phyloP scores from a whole-genome alignment of 164 flowering plant genomes.

The grape (Vitis vinifera) region ASM3070453v1 NC_081806.1:7675501-7676000 shows the following conservation, averaged over 20 bases:
- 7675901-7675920: too few species aligned
- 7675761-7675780: slow-evolving; percentile 36
- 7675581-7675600: slow-evolving; percentile 66
- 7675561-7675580: slow-evolving; percentile 82
- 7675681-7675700: neutral
- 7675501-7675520: too few species aligned
- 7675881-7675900: too few species aligned
- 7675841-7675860: slow-evolving; percentile 30
- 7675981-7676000: too few species aligned
- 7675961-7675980: too few species aligned
- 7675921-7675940: too few species aligned
- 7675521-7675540: neutral
- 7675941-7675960: too few species aligned
- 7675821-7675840: slow-evolving; percentile 34
- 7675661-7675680: neutral
- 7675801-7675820: slow-evolving; percentile 39
- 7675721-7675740: neutral
- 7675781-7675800: slow-evolving; percentile 60
- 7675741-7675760: neutral
- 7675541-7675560: neutral
- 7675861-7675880: neutral
- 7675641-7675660: slow-evolving; percentile 58
- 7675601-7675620: slow-evolving; percentile 52
- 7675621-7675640: slow-evolving; percentile 68
- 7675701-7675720: neutral